phyloP scores from a whole-genome alignment of 2,329 filamentous ascomycete species.

The Rugonectria rugulosa region DNA sequence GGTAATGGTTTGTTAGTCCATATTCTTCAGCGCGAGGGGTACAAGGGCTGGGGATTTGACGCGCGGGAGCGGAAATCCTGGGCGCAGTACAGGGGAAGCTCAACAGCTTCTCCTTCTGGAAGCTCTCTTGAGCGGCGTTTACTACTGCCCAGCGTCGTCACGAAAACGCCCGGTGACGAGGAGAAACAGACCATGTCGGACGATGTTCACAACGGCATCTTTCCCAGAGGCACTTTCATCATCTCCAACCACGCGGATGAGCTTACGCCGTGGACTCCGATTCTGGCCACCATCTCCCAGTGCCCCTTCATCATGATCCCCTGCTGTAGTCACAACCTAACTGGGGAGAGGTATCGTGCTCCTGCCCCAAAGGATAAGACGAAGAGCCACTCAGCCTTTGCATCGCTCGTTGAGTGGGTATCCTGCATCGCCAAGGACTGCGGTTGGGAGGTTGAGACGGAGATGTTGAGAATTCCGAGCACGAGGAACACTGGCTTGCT shows the following conservation, averaged over 20 bases:
- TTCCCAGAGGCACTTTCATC: slow-evolving; percentile 82
- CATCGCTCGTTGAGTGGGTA: slow-evolving; percentile 83
- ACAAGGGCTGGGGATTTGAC: slow-evolving; percentile 89
- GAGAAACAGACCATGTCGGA: slow-evolving; percentile 24
- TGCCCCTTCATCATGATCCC: slow-evolving; percentile 92
- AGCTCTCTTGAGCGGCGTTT: slow-evolving; percentile 54
- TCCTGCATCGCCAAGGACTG: slow-evolving; percentile 72
- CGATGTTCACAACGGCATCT: slow-evolving; percentile 66
- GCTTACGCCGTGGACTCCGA: slow-evolving; percentile 92
- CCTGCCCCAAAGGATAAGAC: slow-evolving; percentile 59
- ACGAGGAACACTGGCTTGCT: slow-evolving; percentile 86
- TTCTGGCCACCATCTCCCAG: slow-evolving; percentile 77
- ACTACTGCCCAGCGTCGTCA: slow-evolving; percentile 56
- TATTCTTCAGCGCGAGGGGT: slow-evolving; percentile 82
- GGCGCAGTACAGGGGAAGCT: slow-evolving; percentile 67
- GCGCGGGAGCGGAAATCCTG: slow-evolving; percentile 87
- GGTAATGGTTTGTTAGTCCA: slow-evolving; percentile 92
- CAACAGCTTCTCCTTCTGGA: slow-evolving; percentile 37
- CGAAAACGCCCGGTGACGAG: slow-evolving; percentile 20
- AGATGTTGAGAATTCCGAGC: slow-evolving; percentile 89
- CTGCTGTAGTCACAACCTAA: slow-evolving; percentile 90
- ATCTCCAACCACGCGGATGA: slow-evolving; percentile 98
- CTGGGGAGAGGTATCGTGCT: slow-evolving; percentile 77
- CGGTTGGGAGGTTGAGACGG: slow-evolving; percentile 80
- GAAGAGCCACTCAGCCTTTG: slow-evolving; percentile 74